Evolutionary conservation across 257 asterid species (phyloP).

Genomic region (Solanum neorickii): DNA sequence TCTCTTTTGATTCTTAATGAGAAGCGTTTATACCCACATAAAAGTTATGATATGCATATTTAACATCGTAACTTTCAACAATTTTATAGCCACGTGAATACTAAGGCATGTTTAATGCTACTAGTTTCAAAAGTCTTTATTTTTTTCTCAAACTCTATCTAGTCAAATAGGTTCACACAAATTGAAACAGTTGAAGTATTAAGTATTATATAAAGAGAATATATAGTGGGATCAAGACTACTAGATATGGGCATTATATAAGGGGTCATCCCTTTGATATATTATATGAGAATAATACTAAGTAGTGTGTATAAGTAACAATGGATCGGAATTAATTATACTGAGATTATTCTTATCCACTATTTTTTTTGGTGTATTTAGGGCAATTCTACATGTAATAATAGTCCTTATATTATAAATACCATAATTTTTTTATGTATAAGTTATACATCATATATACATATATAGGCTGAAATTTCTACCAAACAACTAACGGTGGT

Average conservation of each 20-base stretch:
- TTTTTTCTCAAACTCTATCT: neutral
- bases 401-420: too few species aligned
- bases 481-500: neutral
- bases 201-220: neutral
- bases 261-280: neutral
- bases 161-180: neutral
- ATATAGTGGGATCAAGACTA: neutral
- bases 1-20: neutral
- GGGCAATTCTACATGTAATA: neutral
- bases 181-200: neutral
- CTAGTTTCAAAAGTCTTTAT: neutral
- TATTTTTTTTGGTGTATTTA: neutral
- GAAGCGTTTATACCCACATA: neutral
- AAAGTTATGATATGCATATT: neutral
- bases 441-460: neutral
- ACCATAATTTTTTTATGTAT: too few species aligned
- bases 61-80: neutral
- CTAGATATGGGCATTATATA: neutral
- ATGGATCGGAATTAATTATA: neutral
- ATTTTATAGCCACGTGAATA: neutral
- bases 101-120: neutral
- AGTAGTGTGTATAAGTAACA: neutral
- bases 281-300: neutral
- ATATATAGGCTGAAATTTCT: neutral
- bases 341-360: neutral